Evolutionary conservation across 805 yeast genomes (phyloP), one percentile per base, ranked within the genome.

Genomic region (Hanseniaspora guilliermondii): DNA sequence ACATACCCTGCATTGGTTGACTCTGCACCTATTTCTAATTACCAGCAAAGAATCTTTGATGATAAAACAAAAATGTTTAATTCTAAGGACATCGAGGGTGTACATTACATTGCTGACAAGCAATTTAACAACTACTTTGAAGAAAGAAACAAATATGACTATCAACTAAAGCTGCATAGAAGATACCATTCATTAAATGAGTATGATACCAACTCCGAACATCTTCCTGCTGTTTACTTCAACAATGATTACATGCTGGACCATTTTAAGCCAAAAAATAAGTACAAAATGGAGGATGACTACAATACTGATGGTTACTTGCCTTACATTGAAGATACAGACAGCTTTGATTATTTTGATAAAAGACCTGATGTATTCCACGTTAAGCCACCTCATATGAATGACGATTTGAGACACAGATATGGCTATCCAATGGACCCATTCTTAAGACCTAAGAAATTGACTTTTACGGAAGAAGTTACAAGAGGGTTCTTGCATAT

Each of bases 1-100:
- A 75, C 80, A 60, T 91, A 83, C 64, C 96, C 96, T 0, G 81
- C 94, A 0, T 68, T 91, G 48, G 87, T 91, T 8, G 78, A 79
- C 55, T 77, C 87, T 7, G 93, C 96, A 0, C 91, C 95, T 0
- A 61, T 76, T 1, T 83, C 96, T 0, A 73, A 76, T 49, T 87
- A 83, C 68, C 61, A 62, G 36, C 4, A 16, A 17, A 35, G 17
- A 42, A 36, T 25, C 30, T 22, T 33, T n/a, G 41, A 25, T 59
- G 60, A 11, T 60, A 61, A 46, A 12, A 44, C 27, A 16, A 19
- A 22, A n/a, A 1, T 17, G 5, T 42, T 50, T 25, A 17, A 36
- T 22, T 7, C 17, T 21, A 33, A 21, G 11, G 42, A 42, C 21
- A 50, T 50, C 11, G 48, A 50, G 44, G 54, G 54, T 17, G 54